A percentile compares a stretch with the other conserved stretches of the same genome.
Evolutionary conservation across 148 eudicot genomes (phyloP).

Genomic region (Persicaria maculosa): DNA sequence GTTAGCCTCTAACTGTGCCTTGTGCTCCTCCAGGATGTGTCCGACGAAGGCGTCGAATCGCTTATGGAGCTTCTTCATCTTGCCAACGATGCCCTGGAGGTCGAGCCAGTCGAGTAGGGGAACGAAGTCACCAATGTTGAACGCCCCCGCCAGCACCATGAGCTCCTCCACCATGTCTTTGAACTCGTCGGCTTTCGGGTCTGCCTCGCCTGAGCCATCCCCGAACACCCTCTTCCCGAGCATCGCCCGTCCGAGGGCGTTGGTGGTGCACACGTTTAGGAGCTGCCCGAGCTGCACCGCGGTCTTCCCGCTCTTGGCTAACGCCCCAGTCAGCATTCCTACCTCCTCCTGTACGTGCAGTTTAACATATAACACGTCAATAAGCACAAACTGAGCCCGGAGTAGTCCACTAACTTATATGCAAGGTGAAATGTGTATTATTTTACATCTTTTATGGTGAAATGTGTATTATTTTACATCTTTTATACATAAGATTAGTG

Average conservation of each 20-base stretch:
- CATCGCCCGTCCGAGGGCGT: constrained; percentile 69
- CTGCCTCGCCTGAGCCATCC: constrained; percentile 31
- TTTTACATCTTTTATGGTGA: too few relatives aligned
- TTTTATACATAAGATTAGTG: too few relatives aligned
- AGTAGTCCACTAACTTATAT: too few relatives aligned
- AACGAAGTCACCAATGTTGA: constrained; percentile 74
- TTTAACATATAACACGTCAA: not conserved
- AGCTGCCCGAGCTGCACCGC: constrained; percentile 55
- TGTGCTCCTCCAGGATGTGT: constrained; percentile 59
- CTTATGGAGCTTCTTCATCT: constrained; percentile 73
- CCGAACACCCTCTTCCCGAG: constrained; percentile 62
- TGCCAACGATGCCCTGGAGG: constrained; percentile 64
- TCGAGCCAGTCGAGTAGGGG: constrained; percentile 68
- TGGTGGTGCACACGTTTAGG: constrained; percentile 79
- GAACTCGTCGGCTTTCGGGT: constrained; percentile 75
- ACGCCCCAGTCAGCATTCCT: constrained; percentile 37
- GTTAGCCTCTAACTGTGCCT: constrained; percentile 7
- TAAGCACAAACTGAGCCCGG: too few relatives aligned
- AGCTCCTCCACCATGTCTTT: constrained; percentile 85
- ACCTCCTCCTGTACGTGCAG: constrained; percentile 55
- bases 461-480: too few relatives aligned
- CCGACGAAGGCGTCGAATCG: constrained; percentile 55
- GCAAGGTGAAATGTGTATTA: too few relatives aligned
- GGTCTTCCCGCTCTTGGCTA: constrained; percentile 28
- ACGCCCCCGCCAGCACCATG: constrained; percentile 72